Evolutionary conservation across 768 basidiomycete species (phyloP).

Genomic region (Brasilioporus rufonigricans): DNA sequence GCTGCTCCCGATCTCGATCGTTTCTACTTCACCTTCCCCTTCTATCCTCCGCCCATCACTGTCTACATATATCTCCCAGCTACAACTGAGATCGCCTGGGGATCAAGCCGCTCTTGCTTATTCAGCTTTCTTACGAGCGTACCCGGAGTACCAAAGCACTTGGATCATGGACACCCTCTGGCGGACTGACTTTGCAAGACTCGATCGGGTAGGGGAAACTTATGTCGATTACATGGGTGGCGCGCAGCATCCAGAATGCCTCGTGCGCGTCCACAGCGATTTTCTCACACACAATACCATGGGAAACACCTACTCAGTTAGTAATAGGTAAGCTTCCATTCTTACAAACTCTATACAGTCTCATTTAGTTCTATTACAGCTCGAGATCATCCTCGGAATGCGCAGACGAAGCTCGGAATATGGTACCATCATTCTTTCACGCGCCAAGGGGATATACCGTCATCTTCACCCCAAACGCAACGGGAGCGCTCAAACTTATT

Average conservation of each 20-base stretch:
- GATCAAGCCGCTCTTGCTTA: constrained; percentile 44
- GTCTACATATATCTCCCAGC: constrained; percentile 28
- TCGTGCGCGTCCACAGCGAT: constrained; percentile 65
- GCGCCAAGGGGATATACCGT: constrained; percentile 78
- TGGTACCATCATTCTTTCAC: constrained; percentile 74
- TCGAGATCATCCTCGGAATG: constrained; percentile 67
- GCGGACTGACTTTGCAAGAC: constrained; percentile 56
- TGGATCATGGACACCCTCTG: constrained; percentile 72
- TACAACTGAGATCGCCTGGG: constrained; percentile 20
- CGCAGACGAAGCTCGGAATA: constrained; percentile 65
- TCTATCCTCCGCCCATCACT: constrained; percentile 6
- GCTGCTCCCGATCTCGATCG: neutral
- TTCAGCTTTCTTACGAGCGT: constrained; percentile 43
- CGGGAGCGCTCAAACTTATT: constrained; percentile 75
- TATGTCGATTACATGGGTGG: constrained; percentile 75
- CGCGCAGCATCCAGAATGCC: constrained; percentile 73
- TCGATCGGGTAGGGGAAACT: constrained; percentile 63
- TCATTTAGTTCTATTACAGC: constrained; percentile 35
- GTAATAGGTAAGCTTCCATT: constrained; percentile 54
- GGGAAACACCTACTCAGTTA: constrained; percentile 84
- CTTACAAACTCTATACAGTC: neutral
- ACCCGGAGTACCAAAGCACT: constrained; percentile 60
- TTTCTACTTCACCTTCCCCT: neutral
- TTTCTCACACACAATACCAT: constrained; percentile 66
- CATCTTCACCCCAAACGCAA: constrained; percentile 79